Conservation (phyloP, 2,329 filamentous ascomycete species). For the Ophiostoma populinum region DNA sequence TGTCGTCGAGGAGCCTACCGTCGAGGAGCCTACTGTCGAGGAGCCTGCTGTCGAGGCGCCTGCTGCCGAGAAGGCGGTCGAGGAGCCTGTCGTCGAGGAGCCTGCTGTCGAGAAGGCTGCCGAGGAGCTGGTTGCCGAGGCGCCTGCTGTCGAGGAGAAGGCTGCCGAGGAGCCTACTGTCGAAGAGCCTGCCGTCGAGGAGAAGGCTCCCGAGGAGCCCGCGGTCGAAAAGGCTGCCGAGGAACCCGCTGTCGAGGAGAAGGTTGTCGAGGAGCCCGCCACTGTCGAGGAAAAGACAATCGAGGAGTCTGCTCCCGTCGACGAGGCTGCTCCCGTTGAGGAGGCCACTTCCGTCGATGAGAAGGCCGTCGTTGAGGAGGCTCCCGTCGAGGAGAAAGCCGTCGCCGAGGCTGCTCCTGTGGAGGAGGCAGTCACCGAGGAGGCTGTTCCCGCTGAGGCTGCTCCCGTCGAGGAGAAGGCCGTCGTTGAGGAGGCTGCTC, state of each 20-base stretch:
- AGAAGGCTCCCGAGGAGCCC: neutral
- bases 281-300: constrained; percentile 6
- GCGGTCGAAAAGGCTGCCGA: neutral
- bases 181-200: neutral
- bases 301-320: neutral
- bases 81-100: neutral
- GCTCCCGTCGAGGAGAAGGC: neutral
- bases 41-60: neutral
- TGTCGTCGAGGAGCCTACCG: constrained; percentile 1
- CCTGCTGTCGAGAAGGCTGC: constrained; percentile 10
- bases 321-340: neutral
- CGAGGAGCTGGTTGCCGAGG: constrained; percentile 7
- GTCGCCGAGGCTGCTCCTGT: neutral
- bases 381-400: neutral
- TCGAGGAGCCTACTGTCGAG: neutral
- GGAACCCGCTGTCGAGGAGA: neutral
- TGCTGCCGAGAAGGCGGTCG: constrained; percentile 4
- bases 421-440: neutral
- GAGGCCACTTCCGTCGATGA: neutral
- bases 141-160: constrained; percentile 11
- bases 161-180: neutral
- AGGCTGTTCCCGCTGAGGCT: neutral
- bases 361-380: neutral
- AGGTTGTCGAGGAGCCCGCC: constrained; percentile 1
- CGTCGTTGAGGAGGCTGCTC: neutral